These are phyloP conservation scores for Periconia sp. DNA, from an alignment of 2,329 filamentous ascomycete genomes.

Conservation along the genomic window DNA sequence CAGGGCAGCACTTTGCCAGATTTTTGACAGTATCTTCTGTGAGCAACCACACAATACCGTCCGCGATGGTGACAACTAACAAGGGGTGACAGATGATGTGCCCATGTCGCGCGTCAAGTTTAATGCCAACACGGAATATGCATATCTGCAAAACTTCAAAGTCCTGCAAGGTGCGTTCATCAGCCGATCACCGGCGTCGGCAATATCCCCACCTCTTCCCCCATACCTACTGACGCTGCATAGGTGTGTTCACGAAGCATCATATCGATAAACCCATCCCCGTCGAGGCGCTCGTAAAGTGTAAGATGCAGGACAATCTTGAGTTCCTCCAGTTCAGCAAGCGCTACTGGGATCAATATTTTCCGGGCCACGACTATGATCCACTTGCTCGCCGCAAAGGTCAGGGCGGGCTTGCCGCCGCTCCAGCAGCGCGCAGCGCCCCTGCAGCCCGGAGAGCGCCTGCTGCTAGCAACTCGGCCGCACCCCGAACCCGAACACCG, in stretches of 20 bases:
- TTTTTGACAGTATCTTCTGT: constrained; percentile 98
- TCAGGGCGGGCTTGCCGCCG: constrained; percentile 62
- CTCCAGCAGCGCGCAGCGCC: constrained; percentile 56
- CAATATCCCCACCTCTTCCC: background rate
- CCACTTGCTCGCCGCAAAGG: constrained; percentile 85
- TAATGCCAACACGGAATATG: constrained; percentile 96
- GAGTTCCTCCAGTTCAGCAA: constrained; percentile 98
- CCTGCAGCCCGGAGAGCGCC: constrained; percentile 56
- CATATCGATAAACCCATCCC: constrained; percentile 88
- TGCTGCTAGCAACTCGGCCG: constrained; percentile 47
- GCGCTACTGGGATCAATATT: constrained; percentile 97
- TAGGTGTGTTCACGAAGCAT: constrained; percentile 85
- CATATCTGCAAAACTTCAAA: constrained; percentile 98
- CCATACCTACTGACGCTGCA: constrained; percentile 12
- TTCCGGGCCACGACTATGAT: constrained; percentile 96
- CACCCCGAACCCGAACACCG: constrained; percentile 49
- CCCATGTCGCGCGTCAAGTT: constrained; percentile 98
- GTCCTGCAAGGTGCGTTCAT: constrained; percentile 81
- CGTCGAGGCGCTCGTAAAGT: constrained; percentile 89
- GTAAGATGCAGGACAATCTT: constrained; percentile 99
- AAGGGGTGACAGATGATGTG: constrained; percentile 68
- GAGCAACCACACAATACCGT: too few relatives aligned
- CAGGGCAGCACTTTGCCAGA: constrained; percentile 93
- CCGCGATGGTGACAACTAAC: constrained; percentile 2
- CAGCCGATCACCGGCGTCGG: background rate